phyloP scores from a whole-genome alignment of 129 eudicot species.

The Pittosporum tobira region DNA sequence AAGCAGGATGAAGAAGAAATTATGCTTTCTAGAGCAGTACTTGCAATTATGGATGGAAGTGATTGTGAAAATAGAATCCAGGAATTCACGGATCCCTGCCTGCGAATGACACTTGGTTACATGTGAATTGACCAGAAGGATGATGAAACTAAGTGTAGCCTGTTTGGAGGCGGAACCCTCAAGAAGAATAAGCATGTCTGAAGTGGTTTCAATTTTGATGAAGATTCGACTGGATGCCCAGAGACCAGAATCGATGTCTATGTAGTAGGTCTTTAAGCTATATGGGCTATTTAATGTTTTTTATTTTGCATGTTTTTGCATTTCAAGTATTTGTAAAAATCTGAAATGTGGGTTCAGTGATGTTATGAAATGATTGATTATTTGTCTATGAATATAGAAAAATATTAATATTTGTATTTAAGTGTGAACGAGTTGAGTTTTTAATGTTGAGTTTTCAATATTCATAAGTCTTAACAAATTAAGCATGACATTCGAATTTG shows the following conservation, averaged over 20 bases:
- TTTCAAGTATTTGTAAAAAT: constrained; percentile 4
- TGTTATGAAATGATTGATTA: no score
- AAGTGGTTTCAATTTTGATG: constrained; percentile 48
- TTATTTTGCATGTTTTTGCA: constrained; percentile 1
- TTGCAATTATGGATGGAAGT: constrained; percentile 22
- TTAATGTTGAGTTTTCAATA: no score
- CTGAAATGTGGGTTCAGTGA: constrained; percentile 6
- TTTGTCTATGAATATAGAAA: no score
- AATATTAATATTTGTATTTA: no score
- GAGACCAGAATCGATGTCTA: constrained; percentile 17
- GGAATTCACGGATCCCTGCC: constrained; percentile 42
- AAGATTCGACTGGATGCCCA: constrained; percentile 56
- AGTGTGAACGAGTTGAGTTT: no score
- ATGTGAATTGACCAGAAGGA: constrained; percentile 36
- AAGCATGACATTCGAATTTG: no score
- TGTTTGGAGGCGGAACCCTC: constrained; percentile 51
- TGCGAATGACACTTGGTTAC: constrained; percentile 42
- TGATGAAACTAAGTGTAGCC: constrained; percentile 39
- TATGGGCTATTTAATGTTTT: constrained; percentile 1
- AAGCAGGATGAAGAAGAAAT: constrained; percentile 31
- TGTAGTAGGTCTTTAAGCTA: constrained; percentile 8
- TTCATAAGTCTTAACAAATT: no score
- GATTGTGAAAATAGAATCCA: constrained; percentile 17
- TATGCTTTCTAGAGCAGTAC: constrained; percentile 30
- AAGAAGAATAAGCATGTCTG: constrained; percentile 37